A percentile compares a stretch with the other conserved stretches of the same genome.
These are phyloP conservation scores for Nepenthes alata DNA, from an alignment of 179 eudicot genomes.

Conservation along the genomic window DNA sequence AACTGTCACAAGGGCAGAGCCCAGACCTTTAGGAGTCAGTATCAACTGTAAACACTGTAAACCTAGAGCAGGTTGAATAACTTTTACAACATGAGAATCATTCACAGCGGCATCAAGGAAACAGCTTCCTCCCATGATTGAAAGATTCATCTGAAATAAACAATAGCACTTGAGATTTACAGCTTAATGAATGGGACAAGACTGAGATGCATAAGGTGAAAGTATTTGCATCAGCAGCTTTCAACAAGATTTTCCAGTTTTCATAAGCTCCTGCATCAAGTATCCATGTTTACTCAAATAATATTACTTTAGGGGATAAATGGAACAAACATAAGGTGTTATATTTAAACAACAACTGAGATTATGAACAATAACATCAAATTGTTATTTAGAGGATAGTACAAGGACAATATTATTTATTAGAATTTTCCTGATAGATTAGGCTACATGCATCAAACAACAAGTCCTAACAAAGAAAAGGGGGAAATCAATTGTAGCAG, in stretches of 20 bases:
- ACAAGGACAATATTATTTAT: too few species aligned
- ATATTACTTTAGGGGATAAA: too few species aligned
- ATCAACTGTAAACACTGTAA: constrained; percentile 45
- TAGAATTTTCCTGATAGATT: too few species aligned
- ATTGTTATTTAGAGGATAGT: too few species aligned
- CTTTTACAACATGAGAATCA: constrained; percentile 56
- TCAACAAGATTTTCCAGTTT: not conserved
- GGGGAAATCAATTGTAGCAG: too few species aligned
- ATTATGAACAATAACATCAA: too few species aligned
- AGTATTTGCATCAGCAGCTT: constrained; percentile 5
- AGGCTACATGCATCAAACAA: too few species aligned
- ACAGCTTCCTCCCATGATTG: constrained; percentile 78
- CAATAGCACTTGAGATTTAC: not conserved
- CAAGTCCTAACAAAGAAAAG: too few species aligned
- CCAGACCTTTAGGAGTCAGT: constrained; percentile 61
- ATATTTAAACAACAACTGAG: too few species aligned
- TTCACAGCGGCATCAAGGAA: constrained; percentile 50
- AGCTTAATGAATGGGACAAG: constrained; percentile 1
- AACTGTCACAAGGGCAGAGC: constrained; percentile 54
- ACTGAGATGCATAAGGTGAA: not conserved
- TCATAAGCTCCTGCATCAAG: too few species aligned
- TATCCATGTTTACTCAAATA: too few species aligned
- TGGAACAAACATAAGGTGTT: too few species aligned
- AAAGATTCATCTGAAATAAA: constrained; percentile 49
- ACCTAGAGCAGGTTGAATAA: constrained; percentile 39